A percentile compares a stretch with the other conserved stretches of the same genome.
Evolutionary conservation across 2,329 filamentous ascomycete species (phyloP).

Genomic region (Albifimbria verrucaria): DNA sequence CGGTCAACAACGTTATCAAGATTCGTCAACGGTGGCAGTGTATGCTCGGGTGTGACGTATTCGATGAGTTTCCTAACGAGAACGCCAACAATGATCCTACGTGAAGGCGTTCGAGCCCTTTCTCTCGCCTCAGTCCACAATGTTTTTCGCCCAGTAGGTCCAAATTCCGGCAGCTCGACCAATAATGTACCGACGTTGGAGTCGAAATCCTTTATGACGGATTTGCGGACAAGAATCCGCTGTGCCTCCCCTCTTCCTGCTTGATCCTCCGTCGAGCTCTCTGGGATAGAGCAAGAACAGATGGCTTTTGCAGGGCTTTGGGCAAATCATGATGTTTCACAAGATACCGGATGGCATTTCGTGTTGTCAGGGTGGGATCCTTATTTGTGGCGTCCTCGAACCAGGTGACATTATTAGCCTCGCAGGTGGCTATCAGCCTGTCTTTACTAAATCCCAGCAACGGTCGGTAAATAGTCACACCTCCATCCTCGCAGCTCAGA

Average conservation of each 20-base stretch:
- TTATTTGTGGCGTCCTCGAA: conserved; percentile 83
- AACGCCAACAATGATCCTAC: conserved; percentile 42
- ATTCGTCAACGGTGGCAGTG: conserved; percentile 37
- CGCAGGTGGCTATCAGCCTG: conserved; percentile 71
- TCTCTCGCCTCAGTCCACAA: conserved; percentile 18
- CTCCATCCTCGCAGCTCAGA: conserved; percentile 56
- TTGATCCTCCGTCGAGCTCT: conserved; percentile 43
- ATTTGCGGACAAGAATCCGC: conserved; percentile 46
- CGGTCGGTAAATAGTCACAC: conserved; percentile 66
- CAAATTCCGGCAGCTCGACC: conserved; percentile 40
- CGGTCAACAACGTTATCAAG: conserved; percentile 43
- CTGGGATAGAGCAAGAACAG: conserved; percentile 59
- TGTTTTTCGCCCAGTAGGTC: conserved; percentile 6
- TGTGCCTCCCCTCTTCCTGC: conserved; percentile 50
- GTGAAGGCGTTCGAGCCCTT: conserved; percentile 26
- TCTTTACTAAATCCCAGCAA: conserved; percentile 69
- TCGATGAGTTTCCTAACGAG: conserved; percentile 45
- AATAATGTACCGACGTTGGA: conserved; percentile 45
- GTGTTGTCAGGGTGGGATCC: conserved; percentile 70
- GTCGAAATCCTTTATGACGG: conserved; percentile 44
- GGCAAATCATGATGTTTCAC: conserved; percentile 60
- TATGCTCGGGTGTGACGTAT: conserved; percentile 47
- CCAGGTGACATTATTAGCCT: conserved; percentile 65
- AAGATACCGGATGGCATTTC: conserved; percentile 77
- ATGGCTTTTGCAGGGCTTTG: conserved; percentile 61